Base-by-base conservation (phyloP, 495 filamentous ascomycete species). In the Aspergillus cavernicola region DNA sequence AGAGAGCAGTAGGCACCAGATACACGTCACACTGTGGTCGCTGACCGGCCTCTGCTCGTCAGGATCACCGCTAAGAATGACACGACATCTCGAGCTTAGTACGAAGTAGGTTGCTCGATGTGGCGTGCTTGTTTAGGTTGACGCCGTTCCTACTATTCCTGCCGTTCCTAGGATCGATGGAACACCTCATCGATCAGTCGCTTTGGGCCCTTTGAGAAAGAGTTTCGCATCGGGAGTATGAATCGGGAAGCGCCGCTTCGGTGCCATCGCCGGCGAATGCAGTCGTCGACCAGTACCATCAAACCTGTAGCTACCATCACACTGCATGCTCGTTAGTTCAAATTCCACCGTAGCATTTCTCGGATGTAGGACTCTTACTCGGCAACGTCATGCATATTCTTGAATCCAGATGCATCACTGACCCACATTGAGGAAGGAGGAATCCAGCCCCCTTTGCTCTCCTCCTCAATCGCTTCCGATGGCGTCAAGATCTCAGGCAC, bases 391-490 rank as follows among this genome's bases (percentile, higher is more conserved):
- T 84, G 85, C 63, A 80, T 70, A 55, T 78, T 81, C 37, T 83
- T 76, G 54, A 89, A 71, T 40, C 91, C 72, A 16, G 74, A 75
- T 32, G 80, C 63, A 68, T 96, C 90, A 52, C 79, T 87, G 55
- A 98, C 89, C 80, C 86, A 88, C 83, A 98, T 83, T 51, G 86
- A 86, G 61, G 86, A 93, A 23, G 90, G 92, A 40, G 90, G 90
- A 28, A 98, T 77, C 89, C 93, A 97, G 36, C 90, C 92, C 42
- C 92, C 93, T 50, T 87, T 87, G 20, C 71, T 76, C 55, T 85
- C 78, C 59, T 96, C 91, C 55, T 86, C 86, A n/a, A 72, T 66
- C 9, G 81, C 78, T 70, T 95, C 84, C 59, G 70, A 71, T 6
- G 82, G 81, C 1, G 87, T 85, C 52, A 92, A 70, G 32, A 81